Percentiles rank a stretch among this genome's conserved stretches.
Conservation (phyloP, 345 rosid species). For the Balakata baccata region DNA sequence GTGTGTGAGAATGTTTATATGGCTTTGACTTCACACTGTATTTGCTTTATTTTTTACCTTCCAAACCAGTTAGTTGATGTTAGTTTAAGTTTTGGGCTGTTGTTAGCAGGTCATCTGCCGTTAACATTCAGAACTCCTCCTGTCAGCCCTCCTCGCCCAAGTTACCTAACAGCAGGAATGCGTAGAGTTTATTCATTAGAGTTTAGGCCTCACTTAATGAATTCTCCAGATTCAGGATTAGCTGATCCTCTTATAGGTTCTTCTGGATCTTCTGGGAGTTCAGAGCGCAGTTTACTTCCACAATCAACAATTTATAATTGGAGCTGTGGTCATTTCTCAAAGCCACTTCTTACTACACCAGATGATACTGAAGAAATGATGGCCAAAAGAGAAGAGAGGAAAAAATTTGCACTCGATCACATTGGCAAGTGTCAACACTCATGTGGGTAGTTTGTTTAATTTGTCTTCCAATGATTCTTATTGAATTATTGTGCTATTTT, state of each 20-base stretch:
- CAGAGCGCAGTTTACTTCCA: conserved; percentile 83
- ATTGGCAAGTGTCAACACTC: conserved; percentile 89
- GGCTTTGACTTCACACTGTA: not conserved
- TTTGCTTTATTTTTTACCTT: not conserved
- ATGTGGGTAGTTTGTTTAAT: conserved; percentile 37
- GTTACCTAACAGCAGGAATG: conserved; percentile 73
- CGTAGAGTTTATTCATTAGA: conserved; percentile 93
- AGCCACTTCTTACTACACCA: conserved; percentile 76
- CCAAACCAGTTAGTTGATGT: conserved; percentile 3
- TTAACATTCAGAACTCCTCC: conserved; percentile 95
- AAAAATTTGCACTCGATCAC: conserved; percentile 75
- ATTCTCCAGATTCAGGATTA: conserved; percentile 87
- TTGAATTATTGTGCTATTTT: conserved; percentile 14
- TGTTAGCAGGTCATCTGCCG: conserved; percentile 77
- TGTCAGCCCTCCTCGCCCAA: conserved; percentile 93
- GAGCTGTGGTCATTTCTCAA: conserved; percentile 97
- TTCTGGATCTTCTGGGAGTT: conserved; percentile 45
- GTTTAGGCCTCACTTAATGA: conserved; percentile 81
- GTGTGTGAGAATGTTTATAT: not conserved
- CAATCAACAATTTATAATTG: conserved; percentile 88
- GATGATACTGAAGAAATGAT: conserved; percentile 79
- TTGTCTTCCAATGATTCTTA: conserved; percentile 1
- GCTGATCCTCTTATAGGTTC: conserved; percentile 85
- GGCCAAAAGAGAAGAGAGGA: conserved; percentile 81
- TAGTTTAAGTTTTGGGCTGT: conserved; percentile 8